Base-by-base conservation (phyloP, 306 rosid species). In the Prunus padus region DNA sequence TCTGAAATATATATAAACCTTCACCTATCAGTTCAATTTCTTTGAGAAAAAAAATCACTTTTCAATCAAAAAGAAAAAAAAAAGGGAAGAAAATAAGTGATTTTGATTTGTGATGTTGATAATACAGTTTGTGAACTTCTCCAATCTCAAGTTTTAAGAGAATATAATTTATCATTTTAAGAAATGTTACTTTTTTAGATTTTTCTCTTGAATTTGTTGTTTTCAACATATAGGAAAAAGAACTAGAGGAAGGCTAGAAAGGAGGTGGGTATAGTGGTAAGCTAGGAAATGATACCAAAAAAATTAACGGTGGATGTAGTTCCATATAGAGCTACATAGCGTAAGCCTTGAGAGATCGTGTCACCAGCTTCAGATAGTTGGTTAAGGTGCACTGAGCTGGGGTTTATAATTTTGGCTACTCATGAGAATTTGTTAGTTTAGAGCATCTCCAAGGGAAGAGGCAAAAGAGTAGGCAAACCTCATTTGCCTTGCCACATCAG, bases 381-480 rank as follows among this genome's bases (percentile, higher is more conserved):
- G 68, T 72, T 62, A 23, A 70, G 74, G 1, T 5, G 50, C 56
- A 63, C 68, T 66, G 65, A 80, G 28, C 26, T 22, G 30, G 33
- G 25, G 33, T 26, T 78, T 65, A 18, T 20, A 28, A 30, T n/a
- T 18, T 44, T 76, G 56, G 70, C 57, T 31, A 4, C 12, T 46
- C 57, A 31, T 66, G 44, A 56, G 26, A 11, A 25, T 31, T 44
- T 18, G 54, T 42, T 30, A 15, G 19, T 55, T 20, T 33, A 33
- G 8, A 33, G 40, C 40, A 33, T 33, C 6, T 5, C 40, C 40
- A 33, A 33, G 40, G 40, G 40, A 33, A 30, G 31, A 30, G 31
- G 31, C 31, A 3, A 30, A 3, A 30, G 31, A 30, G 31, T 30
- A 3, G 31, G 31, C 4, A 30, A 30, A 30, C 31, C 31, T 30